Evolutionary conservation across 164 flowering plant genomes (phyloP), one percentile per base, ranked within the genome.

Genomic region (Echeveria elegans): DNA sequence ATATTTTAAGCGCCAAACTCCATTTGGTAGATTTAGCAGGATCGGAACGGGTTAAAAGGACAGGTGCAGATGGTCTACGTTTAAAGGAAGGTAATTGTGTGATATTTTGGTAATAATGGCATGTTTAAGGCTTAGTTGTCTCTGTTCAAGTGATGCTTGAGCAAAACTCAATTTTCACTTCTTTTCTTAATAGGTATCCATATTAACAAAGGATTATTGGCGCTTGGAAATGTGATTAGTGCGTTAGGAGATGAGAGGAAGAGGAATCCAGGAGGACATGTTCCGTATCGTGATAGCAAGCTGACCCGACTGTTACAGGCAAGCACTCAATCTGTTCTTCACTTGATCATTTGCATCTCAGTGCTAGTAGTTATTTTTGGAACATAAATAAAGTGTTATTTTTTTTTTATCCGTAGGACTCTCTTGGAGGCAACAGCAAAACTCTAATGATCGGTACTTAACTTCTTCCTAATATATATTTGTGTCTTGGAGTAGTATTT

Each of bases 151-250:
- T n/a, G n/a, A n/a, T n/a, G n/a, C n/a, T n/a, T n/a, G n/a, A n/a
- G n/a, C n/a, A n/a, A n/a, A n/a, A n/a, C n/a, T n/a, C n/a, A n/a
- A n/a, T 56, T 6, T 34, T 34, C 0, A 15, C 2, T 0, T 9
- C 32, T 36, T 10, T 29, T 37, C 45, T 34, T 12, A 63, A 15
- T 68, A 95, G 99, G 99, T 1, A 87, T 95, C 70, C 97, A 90
- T 72, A 95, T 95, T 63, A 95, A 95, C 59, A 92, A 82, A 71
- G 99, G 99, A 30, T 70, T 95, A 68, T 71, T 95, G 58, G 94
- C 99, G 69, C 92, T 95, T 68, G 99, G 99, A 12, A 95, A 95
- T 81, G 99, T 95, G 61, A 95, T 95, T n/a, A 95, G 97, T 85
- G 99, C 99, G n/a, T 68, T 95, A 67, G 99, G 99, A 16, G 99